phyloP scores from a whole-genome alignment of 495 filamentous ascomycete species.

The Pseudoneurospora amorphoporcata region DNA sequence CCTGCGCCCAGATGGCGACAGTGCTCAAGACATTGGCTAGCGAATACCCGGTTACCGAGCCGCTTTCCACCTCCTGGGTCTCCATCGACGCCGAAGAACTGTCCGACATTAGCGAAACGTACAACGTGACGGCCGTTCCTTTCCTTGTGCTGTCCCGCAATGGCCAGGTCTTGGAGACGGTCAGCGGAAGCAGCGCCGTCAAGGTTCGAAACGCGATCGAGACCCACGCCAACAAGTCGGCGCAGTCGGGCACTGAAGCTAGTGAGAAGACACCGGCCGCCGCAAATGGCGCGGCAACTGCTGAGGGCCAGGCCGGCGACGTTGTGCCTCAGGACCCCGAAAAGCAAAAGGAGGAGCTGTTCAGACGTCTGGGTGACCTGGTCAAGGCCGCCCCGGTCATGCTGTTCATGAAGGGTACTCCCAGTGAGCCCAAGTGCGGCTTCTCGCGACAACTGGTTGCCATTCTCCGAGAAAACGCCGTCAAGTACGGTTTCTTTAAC shows the following conservation, averaged over 20 bases:
- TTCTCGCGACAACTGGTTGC: slow-evolving; percentile 85
- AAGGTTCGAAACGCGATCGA: slow-evolving; percentile 77
- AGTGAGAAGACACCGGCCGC: slow-evolving; percentile 13
- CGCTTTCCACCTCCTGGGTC: slow-evolving; percentile 66
- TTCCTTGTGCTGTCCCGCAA: slow-evolving; percentile 73
- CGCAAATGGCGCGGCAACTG: slow-evolving; percentile 20
- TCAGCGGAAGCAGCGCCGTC: slow-evolving; percentile 79
- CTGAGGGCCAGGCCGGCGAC: slow-evolving; percentile 11
- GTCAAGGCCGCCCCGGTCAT: slow-evolving; percentile 94
- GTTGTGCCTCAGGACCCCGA: slow-evolving; percentile 33
- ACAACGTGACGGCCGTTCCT: slow-evolving; percentile 89
- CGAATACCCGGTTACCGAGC: slow-evolving; percentile 59
- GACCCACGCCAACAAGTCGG: slow-evolving; percentile 48
- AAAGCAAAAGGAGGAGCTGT: slow-evolving; percentile 66
- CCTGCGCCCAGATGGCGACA: slow-evolving; percentile 85
- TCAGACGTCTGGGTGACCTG: slow-evolving; percentile 62
- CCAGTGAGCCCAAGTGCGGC: slow-evolving; percentile 83
- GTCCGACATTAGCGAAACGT: slow-evolving; percentile 73
- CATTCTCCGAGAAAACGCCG: slow-evolving; percentile 72
- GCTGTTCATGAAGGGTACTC: slow-evolving; percentile 94
- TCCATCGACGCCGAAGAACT: slow-evolving; percentile 84
- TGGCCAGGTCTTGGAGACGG: slow-evolving; percentile 60
- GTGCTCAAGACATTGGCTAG: slow-evolving; percentile 75
- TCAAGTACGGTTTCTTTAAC: slow-evolving; percentile 98
- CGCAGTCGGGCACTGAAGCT: slow-evolving; percentile 6